A percentile compares a stretch with the other conserved stretches of the same genome.
These are phyloP conservation scores for Daldinia sp. DNA, from an alignment of 2,329 filamentous ascomycete genomes.

Conservation along the genomic window DNA sequence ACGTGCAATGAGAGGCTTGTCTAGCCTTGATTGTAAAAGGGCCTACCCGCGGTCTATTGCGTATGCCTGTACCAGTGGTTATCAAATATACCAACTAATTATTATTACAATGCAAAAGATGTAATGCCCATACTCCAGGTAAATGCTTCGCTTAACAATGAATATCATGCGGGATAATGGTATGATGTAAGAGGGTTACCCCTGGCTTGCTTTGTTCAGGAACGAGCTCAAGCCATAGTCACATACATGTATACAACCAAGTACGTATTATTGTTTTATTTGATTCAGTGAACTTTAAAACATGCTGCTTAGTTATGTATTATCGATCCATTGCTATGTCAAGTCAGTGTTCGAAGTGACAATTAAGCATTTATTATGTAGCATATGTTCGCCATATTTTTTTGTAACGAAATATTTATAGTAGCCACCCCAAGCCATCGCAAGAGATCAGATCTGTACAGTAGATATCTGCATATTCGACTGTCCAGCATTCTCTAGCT, in stretches of 20 bases:
- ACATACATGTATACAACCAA: background rate
- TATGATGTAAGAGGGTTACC: constrained; percentile 25
- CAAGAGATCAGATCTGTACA: constrained; percentile 15
- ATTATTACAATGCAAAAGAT: background rate
- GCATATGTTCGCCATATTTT: constrained; percentile 20
- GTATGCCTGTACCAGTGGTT: background rate
- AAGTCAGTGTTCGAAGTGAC: constrained; percentile 6
- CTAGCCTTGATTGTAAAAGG: constrained; percentile 14
- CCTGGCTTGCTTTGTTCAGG: constrained; percentile 3
- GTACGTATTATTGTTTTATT: constrained; percentile 5
- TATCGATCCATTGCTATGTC: constrained; percentile 4
- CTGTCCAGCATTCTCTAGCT: constrained; percentile 3
- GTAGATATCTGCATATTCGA: constrained; percentile 11
- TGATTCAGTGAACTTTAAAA: constrained; percentile 9
- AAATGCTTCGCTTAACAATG: constrained; percentile 7
- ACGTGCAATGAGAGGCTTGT: constrained; percentile 23
- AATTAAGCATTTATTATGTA: constrained; percentile 6
- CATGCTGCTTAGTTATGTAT: background rate
- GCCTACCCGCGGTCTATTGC: background rate
- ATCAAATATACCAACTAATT: constrained; percentile 10
- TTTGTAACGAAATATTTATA: constrained; percentile 36
- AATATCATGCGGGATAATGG: constrained; percentile 33
- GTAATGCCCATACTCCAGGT: constrained; percentile 7
- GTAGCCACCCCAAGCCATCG: constrained; percentile 22
- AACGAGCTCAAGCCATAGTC: constrained; percentile 3